phyloP scores from a whole-genome alignment of 768 basidiomycete genomes.

The Pleurotus cornucopiae region DNA sequence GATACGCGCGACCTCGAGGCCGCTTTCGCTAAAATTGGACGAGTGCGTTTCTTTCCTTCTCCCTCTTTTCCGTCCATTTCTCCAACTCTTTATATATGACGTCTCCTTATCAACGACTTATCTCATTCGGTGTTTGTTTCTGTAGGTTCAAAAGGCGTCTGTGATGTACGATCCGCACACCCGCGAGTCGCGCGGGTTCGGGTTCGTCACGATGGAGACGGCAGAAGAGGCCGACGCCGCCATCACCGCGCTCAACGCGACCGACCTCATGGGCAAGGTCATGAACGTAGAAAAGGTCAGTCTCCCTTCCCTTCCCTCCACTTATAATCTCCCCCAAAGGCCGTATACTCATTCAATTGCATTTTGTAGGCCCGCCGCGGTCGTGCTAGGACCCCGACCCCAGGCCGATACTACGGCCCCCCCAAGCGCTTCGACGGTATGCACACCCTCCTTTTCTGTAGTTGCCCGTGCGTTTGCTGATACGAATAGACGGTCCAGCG shows the following conservation, averaged over 20 bases:
- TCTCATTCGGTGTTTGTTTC: not conserved
- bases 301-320: not conserved
- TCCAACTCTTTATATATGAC: not conserved
- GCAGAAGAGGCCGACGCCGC: constrained; percentile 89
- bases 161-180: constrained; percentile 73
- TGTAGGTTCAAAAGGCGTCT: constrained; percentile 67
- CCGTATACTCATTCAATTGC: not conserved
- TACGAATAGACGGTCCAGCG: constrained; percentile 17
- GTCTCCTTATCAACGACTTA: no score
- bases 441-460: constrained; percentile 16
- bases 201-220: constrained; percentile 75
- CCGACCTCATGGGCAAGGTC: constrained; percentile 83
- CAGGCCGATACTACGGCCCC: constrained; percentile 91
- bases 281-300: constrained; percentile 85
- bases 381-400: constrained; percentile 88
- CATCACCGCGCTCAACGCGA: constrained; percentile 76
- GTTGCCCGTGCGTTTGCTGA: constrained; percentile 7
- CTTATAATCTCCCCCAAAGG: not conserved
- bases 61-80: constrained; percentile 1
- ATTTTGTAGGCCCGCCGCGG: constrained; percentile 73
- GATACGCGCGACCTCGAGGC: constrained; percentile 88
- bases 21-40: constrained; percentile 84
- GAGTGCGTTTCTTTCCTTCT: constrained; percentile 43
- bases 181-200: constrained; percentile 64
- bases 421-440: constrained; percentile 73